Conservation (phyloP, 2,329 filamentous ascomycete species). For the Cercospora sojina region DNA sequence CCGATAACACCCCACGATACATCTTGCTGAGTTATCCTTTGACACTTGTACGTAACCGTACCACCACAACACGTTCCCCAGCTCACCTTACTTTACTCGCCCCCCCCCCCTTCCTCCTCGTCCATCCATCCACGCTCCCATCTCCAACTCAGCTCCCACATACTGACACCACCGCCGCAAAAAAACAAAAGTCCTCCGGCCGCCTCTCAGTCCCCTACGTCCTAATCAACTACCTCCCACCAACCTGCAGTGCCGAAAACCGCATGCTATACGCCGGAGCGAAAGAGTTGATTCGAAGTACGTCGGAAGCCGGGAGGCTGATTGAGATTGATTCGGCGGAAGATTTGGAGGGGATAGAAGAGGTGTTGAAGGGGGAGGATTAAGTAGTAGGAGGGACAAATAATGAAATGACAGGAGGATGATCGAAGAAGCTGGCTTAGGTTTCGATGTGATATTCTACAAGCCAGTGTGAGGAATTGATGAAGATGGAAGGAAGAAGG, state of each 20-base stretch:
- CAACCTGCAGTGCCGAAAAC: conserved; percentile 81
- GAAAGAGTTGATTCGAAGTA: conserved; percentile 93
- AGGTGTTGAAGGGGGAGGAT: conserved; percentile 55
- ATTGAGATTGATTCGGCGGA: conserved; percentile 80
- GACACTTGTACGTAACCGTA: conserved; percentile 71
- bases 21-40: conserved; percentile 88
- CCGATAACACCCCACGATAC: conserved; percentile 87
- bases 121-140: too few species aligned
- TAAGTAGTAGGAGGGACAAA: conserved; percentile 9
- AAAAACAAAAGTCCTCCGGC: conserved; percentile 79
- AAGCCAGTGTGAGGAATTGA: too few species aligned
- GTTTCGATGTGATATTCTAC: too few species aligned
- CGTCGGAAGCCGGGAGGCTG: conserved; percentile 82
- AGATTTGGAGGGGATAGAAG: conserved; percentile 78
- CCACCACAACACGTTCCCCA: too few species aligned
- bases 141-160: too few species aligned
- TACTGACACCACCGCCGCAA: too few species aligned
- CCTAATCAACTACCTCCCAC: conserved; percentile 89
- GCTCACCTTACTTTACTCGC: not conserved
- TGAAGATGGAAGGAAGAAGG: too few species aligned
- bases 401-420: too few species aligned
- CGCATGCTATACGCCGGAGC: conserved; percentile 95
- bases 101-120: not conserved
- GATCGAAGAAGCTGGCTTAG: too few species aligned
- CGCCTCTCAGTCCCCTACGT: conserved; percentile 89